Evolutionary conservation across 2,329 filamentous ascomycete species (phyloP), one percentile per base, ranked within the genome.

Genomic region (Neodidymelliopsis sp.): DNA sequence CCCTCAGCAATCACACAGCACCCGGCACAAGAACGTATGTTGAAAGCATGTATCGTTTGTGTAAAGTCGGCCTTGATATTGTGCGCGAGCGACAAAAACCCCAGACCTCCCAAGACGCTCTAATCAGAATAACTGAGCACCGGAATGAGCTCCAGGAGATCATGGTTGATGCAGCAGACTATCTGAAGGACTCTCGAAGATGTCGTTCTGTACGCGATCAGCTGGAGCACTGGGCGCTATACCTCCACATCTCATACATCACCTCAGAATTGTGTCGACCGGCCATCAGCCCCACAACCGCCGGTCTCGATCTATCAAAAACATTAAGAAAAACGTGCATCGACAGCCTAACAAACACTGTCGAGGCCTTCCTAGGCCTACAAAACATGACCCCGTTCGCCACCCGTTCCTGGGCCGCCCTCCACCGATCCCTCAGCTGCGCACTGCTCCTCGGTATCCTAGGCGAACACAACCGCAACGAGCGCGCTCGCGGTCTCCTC

Each of bases 251-350:
- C 15, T 84, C 82, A 6, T 86, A 86, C 65, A 80, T 84, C 49
- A 79, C 79, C 16, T 85, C 83, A 4, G 84, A 86, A 68, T 78
- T 86, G 23, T 85, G 81, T 62, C 78, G 84, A 23, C 82, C 83
- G 24, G 81, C 83, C 18, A 77, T 86, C 60, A 84, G 82, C 59
- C 76, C 79, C 8, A 72, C 75, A 31, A 74, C 74, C 7, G 76
- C 79, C 28, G 67, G 69, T 12, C 62, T 72, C 39, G 77, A 78
- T 31, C 66, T 77, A 29, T 74, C 67, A 54, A 75, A 69, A 61
- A 79, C 69, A 9, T 76, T 85, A 62, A 78, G 80, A 31, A 76
- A 77, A 41, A 78, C 79, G 47, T 85, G 83, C 59, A 74, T 86
- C 25, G 74, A 79, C 36, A 81, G 79, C 54, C 71, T 86, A 4